Evolutionary conservation across 2,329 filamentous ascomycete genomes (phyloP), one percentile per base, ranked within the genome.

Genomic region (Amesomyces nigricolor): DNA sequence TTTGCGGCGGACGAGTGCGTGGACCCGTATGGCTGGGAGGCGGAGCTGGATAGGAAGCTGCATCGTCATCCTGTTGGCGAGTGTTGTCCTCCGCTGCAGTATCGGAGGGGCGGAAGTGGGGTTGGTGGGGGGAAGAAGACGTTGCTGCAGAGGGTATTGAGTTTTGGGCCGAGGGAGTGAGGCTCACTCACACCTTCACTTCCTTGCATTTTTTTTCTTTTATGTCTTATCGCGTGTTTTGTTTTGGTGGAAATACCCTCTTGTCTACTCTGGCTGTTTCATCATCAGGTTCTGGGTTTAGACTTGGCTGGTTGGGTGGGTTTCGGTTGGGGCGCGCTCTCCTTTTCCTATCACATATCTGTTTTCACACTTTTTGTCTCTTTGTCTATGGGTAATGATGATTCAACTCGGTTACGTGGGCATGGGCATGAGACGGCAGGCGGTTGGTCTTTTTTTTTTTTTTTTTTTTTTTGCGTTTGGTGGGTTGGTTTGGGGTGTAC

Each of bases 141-240:
- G 40, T 66, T 76, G 6, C 63, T 77, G 14, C 72, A 75, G 51
- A 35, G 58, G 19, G 57, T 61, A 11, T 51, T 59, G 42, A 61
- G 57, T 16, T 40, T 57, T 14, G 57, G 57, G n/a, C 52, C 56
- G 29, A 43, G 37, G 37, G 57, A 54, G 19, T 14, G 22, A 2
- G 39, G 22, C 30, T 40, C 7, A 10, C 37, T 29, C 17, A 39
- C 17, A 43, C 7, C 2, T 44, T n/a, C n/a, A n/a, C 5, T 29
- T 17, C 13, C 13, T 44, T 22, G 9, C 6, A 22, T n/a, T 2
- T 29, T 13, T 44, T 44, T 14, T 17, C 16, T 22, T 26, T 44
- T 44, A 26, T 14, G n/a, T 37, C 8, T 44, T 8, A 22, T 19
- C 7, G 8, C 32, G 11, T 47, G n/a, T 29, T 37, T 43, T 22